Conservation (phyloP, 177 flowering plant genomes). For the Vitis hybrid region DNA sequence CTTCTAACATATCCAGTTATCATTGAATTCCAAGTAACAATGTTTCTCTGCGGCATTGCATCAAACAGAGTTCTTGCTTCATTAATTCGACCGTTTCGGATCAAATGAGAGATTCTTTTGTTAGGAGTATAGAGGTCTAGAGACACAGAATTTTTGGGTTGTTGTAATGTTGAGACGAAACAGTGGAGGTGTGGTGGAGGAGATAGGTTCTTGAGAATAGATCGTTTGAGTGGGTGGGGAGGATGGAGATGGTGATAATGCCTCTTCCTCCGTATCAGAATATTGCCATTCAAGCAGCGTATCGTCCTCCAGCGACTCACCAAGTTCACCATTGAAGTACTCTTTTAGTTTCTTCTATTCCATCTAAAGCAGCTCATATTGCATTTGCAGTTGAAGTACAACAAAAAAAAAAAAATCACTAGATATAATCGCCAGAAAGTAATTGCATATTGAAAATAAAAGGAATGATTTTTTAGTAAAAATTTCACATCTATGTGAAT, state of each 20-base stretch:
- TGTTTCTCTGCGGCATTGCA: slow-evolving; percentile 12
- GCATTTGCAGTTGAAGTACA: no score
- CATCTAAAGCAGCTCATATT: no score
- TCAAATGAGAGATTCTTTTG: slow-evolving; percentile 27
- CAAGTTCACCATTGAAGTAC: background rate
- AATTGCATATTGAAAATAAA: no score
- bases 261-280: background rate
- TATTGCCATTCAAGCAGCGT: background rate
- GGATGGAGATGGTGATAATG: background rate
- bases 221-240: background rate
- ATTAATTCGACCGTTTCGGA: slow-evolving; percentile 20
- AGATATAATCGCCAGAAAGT: no score
- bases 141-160: background rate
- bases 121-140: slow-evolving; percentile 12
- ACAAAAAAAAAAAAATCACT: no score
- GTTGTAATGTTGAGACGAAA: slow-evolving; percentile 4
- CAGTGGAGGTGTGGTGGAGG: background rate
- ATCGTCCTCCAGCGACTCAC: background rate
- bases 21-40: slow-evolving; percentile 39
- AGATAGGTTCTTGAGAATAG: background rate
- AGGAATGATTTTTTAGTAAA: no score
- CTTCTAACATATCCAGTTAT: slow-evolving; percentile 26
- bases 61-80: slow-evolving; percentile 33
- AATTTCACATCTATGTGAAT: no score
- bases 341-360: no score